Conservation (phyloP, 2,329 filamentous ascomycete species). For the Akanthomyces uredinophilus region DNA sequence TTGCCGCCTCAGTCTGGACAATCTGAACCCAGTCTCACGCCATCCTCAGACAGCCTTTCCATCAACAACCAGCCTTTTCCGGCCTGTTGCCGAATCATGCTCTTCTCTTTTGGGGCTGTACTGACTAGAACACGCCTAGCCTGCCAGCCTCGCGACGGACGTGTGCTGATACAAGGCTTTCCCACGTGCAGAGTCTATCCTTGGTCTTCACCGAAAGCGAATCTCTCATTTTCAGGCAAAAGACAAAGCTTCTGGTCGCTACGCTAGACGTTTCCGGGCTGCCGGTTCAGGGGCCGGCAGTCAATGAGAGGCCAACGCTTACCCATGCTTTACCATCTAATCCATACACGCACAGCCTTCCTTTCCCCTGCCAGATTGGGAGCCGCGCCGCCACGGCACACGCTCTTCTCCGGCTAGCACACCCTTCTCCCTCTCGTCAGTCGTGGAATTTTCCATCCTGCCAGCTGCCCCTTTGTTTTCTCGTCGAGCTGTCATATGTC, state of each 20-base stretch:
- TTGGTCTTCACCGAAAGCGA: neutral
- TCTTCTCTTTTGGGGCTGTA: neutral
- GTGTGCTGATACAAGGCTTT: neutral
- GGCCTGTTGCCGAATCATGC: neutral
- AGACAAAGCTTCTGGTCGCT: neutral
- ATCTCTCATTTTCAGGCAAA: neutral
- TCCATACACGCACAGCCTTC: constrained; percentile 8
- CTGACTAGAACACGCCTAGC: neutral
- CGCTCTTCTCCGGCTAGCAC: neutral
- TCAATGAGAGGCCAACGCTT: constrained; percentile 4
- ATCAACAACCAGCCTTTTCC: neutral
- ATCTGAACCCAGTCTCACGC: neutral
- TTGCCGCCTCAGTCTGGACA: neutral
- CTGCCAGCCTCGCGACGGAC: neutral
- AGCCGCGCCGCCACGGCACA: neutral
- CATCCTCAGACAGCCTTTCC: neutral
- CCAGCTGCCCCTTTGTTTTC: neutral
- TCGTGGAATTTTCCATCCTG: neutral
- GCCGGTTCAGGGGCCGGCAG: constrained; percentile 3
- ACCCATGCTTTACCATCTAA: neutral
- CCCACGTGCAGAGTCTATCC: constrained; percentile 8
- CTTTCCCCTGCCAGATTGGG: neutral
- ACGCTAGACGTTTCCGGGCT: constrained; percentile 6
- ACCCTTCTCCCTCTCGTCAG: neutral
- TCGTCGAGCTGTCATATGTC: neutral